phyloP scores from a whole-genome alignment of 169 alveolate species.

The Condylostoma magnum region DNA sequence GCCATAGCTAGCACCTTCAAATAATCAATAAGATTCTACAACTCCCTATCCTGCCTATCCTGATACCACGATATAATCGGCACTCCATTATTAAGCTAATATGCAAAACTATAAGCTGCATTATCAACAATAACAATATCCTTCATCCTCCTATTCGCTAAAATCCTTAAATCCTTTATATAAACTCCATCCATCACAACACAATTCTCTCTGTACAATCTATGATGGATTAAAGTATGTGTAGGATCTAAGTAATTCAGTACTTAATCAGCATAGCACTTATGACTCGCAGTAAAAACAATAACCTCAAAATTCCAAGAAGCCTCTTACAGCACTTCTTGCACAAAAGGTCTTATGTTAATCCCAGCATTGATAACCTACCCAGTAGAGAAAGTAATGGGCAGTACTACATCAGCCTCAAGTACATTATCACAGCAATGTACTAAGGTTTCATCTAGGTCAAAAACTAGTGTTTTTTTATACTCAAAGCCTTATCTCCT shows the following conservation, averaged over 20 bases:
- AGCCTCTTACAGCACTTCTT: slow-evolving; percentile 58
- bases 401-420: slow-evolving; percentile 45
- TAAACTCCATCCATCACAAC: slow-evolving; percentile 53
- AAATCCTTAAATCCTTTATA: slow-evolving; percentile 64
- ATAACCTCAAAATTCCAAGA: slow-evolving; percentile 68
- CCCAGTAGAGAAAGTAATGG: slow-evolving; percentile 29
- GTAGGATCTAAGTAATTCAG: slow-evolving; percentile 75
- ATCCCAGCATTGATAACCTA: slow-evolving; percentile 54
- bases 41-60: slow-evolving; percentile 55
- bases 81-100: slow-evolving; percentile 55
- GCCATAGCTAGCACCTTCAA: neutral
- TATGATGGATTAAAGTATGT: slow-evolving; percentile 60
- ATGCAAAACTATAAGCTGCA: slow-evolving; percentile 53
- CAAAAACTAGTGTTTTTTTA: slow-evolving; percentile 39
- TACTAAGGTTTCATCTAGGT: slow-evolving; percentile 45
- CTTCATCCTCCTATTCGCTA: slow-evolving; percentile 49
- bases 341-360: slow-evolving; percentile 79
- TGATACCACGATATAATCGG: slow-evolving; percentile 65
- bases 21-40: slow-evolving; percentile 20
- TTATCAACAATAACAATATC: slow-evolving; percentile 64
- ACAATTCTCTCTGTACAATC: slow-evolving; percentile 73
- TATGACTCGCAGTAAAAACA: slow-evolving; percentile 78
- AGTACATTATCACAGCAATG: slow-evolving; percentile 40
- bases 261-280: slow-evolving; percentile 78
- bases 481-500: neutral